These are phyloP conservation scores for Auricularia heimuer DNA, from an alignment of 768 basidiomycete genomes.

Conservation along the genomic window DNA sequence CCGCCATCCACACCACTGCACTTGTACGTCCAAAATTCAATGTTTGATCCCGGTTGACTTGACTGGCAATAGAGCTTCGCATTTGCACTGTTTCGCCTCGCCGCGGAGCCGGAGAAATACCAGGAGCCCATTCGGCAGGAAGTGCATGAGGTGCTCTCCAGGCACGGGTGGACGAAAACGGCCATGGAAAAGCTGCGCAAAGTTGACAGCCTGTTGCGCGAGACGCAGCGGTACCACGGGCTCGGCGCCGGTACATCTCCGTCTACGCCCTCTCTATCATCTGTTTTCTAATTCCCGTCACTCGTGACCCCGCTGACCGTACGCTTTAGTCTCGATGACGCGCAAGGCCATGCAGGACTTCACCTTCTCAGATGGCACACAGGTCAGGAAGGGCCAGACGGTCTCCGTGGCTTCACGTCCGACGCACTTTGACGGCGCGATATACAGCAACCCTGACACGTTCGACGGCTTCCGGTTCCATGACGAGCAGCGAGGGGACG, in stretches of 20 bases:
- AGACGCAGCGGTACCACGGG: slow-evolving; percentile 6
- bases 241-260: neutral
- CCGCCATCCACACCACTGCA: neutral
- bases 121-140: neutral
- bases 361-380: slow-evolving; percentile 13
- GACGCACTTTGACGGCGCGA: slow-evolving; percentile 12
- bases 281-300: neutral
- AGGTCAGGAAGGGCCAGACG: slow-evolving; percentile 16
- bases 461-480: slow-evolving; percentile 14
- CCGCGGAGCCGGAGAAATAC: slow-evolving; percentile 1
- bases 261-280: neutral
- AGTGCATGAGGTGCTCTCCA: neutral
- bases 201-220: slow-evolving; percentile 8
- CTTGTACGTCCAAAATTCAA: neutral
- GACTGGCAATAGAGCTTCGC: neutral
- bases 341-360: slow-evolving; percentile 11
- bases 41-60: neutral
- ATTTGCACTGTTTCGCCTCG: neutral
- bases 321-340: slow-evolving; percentile 3
- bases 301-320: too few species aligned
- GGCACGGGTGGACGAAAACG: slow-evolving; percentile 4
- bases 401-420: slow-evolving; percentile 11
- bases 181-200: slow-evolving; percentile 6
- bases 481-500: slow-evolving; percentile 2
- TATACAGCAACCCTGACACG: slow-evolving; percentile 8